A percentile compares a stretch with the other conserved stretches of the same genome.
phyloP scores from a whole-genome alignment of 208 protist species.

The Leishmania arabica region DNA sequence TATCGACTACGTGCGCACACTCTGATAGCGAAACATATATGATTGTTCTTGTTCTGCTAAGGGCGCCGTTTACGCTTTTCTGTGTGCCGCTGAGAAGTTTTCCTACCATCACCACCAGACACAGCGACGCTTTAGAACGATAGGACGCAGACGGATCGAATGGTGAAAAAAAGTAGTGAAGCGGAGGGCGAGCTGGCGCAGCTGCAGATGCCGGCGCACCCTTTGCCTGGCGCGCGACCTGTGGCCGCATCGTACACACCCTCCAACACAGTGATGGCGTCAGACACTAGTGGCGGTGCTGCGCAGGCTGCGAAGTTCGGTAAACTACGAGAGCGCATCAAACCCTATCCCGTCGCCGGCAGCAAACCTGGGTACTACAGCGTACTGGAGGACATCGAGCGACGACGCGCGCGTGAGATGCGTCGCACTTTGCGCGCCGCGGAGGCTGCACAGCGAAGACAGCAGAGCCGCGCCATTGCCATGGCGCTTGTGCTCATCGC shows the following conservation, averaged over 20 bases:
- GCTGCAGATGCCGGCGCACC: slow-evolving; percentile 18
- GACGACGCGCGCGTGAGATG: slow-evolving; percentile 24
- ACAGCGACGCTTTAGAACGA: not conserved
- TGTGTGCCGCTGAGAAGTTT: not conserved
- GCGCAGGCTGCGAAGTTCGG: not conserved
- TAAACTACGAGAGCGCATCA: slow-evolving; percentile 9
- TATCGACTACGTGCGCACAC: not conserved
- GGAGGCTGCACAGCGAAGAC: slow-evolving; percentile 1
- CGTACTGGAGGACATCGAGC: slow-evolving; percentile 21
- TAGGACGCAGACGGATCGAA: not conserved
- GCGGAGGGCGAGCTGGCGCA: slow-evolving; percentile 3
- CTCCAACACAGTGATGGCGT: not conserved
- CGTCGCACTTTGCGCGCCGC: slow-evolving; percentile 12
- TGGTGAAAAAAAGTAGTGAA: slow-evolving; percentile 4
- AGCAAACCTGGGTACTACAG: slow-evolving; percentile 11
- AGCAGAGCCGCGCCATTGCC: slow-evolving; percentile 5
- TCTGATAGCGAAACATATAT: not conserved
- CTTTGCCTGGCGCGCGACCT: not conserved
- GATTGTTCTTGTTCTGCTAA: not conserved
- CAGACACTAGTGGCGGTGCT: not conserved
- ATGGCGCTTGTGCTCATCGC: slow-evolving; percentile 13
- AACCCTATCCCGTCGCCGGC: not conserved
- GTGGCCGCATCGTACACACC: not conserved
- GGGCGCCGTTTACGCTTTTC: not conserved
- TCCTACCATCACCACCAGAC: not conserved